Conservation (phyloP, 441 rosid species). For the Arabidopsis lyrata region DNA sequence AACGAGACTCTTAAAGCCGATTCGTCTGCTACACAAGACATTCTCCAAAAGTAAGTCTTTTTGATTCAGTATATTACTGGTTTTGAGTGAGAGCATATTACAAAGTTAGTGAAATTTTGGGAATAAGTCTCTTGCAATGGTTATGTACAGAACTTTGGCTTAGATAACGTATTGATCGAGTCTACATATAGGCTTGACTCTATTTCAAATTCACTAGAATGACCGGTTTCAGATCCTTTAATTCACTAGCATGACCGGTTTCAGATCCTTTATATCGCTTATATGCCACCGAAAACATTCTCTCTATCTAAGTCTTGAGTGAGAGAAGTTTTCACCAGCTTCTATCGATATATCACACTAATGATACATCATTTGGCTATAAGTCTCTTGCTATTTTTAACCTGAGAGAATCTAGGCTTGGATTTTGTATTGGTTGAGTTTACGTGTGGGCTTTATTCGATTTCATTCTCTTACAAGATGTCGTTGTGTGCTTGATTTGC, state of each 20-base stretch:
- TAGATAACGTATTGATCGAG: background rate
- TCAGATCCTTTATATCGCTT: background rate
- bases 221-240: background rate
- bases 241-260: background rate
- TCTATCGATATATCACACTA: background rate
- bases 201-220: background rate
- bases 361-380: background rate
- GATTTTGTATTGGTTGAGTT: background rate
- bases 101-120: background rate
- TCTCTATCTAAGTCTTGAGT: background rate
- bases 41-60: conserved; percentile 72
- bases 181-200: background rate
- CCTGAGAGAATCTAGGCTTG: background rate
- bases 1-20: conserved; percentile 55
- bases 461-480: conserved; percentile 12
- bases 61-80: background rate
- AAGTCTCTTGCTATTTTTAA: background rate
- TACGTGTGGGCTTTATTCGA: background rate
- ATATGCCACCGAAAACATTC: background rate
- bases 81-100: background rate
- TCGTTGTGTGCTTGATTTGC: conserved; percentile 20
- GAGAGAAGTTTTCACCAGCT: background rate
- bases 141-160: background rate
- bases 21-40: conserved; percentile 54
- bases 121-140: background rate